phyloP scores from a whole-genome alignment of 1,284 basidiomycete species.

The Trichosporon sp. region DNA sequence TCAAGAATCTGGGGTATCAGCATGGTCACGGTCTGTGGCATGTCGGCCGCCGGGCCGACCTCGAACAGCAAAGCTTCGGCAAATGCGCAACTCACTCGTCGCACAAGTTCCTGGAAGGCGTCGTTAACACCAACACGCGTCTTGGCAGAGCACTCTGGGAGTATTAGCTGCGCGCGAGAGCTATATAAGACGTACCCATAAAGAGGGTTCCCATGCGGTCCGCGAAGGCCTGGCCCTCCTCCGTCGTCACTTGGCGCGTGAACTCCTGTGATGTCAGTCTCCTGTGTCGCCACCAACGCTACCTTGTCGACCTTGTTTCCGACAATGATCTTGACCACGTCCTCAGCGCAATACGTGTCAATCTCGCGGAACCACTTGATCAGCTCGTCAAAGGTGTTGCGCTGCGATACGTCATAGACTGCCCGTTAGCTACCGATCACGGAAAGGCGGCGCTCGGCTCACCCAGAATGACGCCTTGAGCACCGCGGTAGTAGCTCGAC shows the following conservation, averaged over 20 bases:
- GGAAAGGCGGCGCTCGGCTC: slow-evolving; percentile 14
- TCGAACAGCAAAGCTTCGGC: no score
- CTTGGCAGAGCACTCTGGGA: slow-evolving; percentile 64
- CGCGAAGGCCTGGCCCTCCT: slow-evolving; percentile 79
- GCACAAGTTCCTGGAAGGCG: slow-evolving; percentile 74
- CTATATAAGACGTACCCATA: slow-evolving; percentile 79
- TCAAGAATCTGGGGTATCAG: slow-evolving; percentile 43
- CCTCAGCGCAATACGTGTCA: slow-evolving; percentile 80
- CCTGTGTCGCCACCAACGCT: slow-evolving; percentile 16
- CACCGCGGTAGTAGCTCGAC: slow-evolving; percentile 84
- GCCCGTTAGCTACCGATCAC: not conserved
- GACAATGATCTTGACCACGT: slow-evolving; percentile 92
- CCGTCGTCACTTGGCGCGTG: slow-evolving; percentile 74
- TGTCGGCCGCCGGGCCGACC: no score
- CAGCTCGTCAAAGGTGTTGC: slow-evolving; percentile 86
- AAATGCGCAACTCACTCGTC: slow-evolving; percentile 55
- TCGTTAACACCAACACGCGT: slow-evolving; percentile 73
- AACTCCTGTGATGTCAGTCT: slow-evolving; percentile 32
- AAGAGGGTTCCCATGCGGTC: slow-evolving; percentile 75
- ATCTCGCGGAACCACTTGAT: slow-evolving; percentile 91
- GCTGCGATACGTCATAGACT: slow-evolving; percentile 89
- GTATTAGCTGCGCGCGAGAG: slow-evolving; percentile 56
- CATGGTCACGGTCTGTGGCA: not conserved
- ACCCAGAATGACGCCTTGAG: slow-evolving; percentile 72
- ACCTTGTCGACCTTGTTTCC: slow-evolving; percentile 94